A percentile compares a stretch with the other conserved stretches of the same genome.
Conservation (phyloP, 1,284 basidiomycete species). For the Agroathelia rolfsii region DNA sequence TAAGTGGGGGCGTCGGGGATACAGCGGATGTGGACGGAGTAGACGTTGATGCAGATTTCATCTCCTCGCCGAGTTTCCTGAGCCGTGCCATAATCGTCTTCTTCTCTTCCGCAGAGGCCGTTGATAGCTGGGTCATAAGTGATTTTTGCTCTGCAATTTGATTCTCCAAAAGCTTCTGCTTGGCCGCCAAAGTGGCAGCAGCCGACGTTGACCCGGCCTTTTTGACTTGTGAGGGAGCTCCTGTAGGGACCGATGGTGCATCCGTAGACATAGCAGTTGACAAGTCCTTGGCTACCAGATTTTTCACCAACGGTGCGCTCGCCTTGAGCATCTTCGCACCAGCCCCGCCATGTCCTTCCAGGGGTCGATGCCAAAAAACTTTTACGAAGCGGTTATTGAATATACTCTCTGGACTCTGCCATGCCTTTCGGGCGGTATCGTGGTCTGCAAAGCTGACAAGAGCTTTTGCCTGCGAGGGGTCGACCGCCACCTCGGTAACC, state of each 20-base stretch:
- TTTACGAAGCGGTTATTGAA: conserved; percentile 94
- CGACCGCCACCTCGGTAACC: conserved; percentile 89
- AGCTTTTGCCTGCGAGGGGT: conserved; percentile 64
- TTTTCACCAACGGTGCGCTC: conserved; percentile 62
- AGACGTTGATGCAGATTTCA: conserved; percentile 36
- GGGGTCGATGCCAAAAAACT: conserved; percentile 85
- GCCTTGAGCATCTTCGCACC: conserved; percentile 72
- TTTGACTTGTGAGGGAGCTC: conserved; percentile 20
- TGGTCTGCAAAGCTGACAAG: conserved; percentile 85
- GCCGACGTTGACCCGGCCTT: conserved; percentile 24
- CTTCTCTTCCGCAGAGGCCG: conserved; percentile 66
- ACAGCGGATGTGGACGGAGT: conserved; percentile 20
- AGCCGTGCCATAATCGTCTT: conserved; percentile 71
- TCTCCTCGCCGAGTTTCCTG: conserved; percentile 74
- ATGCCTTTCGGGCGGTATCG: conserved; percentile 78
- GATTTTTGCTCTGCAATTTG: conserved; percentile 87
- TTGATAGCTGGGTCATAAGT: conserved; percentile 63
- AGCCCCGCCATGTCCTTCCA: conserved; percentile 75
- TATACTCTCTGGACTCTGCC: conserved; percentile 88
- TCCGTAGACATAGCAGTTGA: conserved; percentile 11
- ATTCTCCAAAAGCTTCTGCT: conserved; percentile 71
- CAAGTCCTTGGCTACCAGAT: conserved; percentile 27
- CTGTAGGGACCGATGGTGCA: conserved; percentile 13
- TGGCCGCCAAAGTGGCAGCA: conserved; percentile 48
- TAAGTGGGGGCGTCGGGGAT: conserved; percentile 17